Conservation (phyloP, 163 green algal genomes). For the Scenedesmus sp. region DNA sequence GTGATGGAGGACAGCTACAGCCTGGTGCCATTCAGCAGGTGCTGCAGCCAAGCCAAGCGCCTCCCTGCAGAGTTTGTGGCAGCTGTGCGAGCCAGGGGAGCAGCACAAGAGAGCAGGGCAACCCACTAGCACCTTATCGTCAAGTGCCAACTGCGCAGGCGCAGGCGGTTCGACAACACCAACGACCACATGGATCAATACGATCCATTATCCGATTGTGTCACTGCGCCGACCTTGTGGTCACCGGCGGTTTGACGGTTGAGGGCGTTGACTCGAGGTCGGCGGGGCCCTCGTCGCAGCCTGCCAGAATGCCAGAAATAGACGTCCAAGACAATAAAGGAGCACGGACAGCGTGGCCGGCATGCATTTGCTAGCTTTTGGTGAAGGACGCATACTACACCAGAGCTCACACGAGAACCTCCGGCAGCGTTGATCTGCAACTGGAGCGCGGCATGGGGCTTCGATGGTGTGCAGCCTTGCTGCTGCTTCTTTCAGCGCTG, state of each 20-base stretch:
- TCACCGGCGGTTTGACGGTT: background rate
- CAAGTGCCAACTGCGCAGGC: background rate
- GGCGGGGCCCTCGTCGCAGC: background rate
- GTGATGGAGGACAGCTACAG: conserved; percentile 23
- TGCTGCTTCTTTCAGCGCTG: background rate
- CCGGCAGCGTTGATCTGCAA: background rate
- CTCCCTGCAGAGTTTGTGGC: conserved; percentile 50
- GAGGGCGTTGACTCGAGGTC: background rate
- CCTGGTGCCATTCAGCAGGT: conserved; percentile 39
- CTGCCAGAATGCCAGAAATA: background rate
- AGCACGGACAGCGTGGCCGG: too few species aligned
- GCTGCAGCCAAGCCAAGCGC: conserved; percentile 45
- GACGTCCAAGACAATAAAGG: background rate
- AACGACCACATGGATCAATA: background rate
- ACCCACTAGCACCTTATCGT: background rate
- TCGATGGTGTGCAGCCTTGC: background rate
- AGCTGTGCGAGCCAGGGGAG: background rate
- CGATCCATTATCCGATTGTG: background rate
- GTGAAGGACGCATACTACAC: background rate
- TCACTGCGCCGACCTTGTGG: background rate
- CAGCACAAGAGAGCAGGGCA: background rate
- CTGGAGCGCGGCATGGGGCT: background rate
- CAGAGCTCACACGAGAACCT: background rate
- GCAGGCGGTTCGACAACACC: too few species aligned
- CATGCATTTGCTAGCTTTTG: background rate